Percentiles rank a stretch among this genome's conserved stretches.
Conservation (phyloP, 1,284 basidiomycete species). For the Sporisorium graminicola region DNA sequence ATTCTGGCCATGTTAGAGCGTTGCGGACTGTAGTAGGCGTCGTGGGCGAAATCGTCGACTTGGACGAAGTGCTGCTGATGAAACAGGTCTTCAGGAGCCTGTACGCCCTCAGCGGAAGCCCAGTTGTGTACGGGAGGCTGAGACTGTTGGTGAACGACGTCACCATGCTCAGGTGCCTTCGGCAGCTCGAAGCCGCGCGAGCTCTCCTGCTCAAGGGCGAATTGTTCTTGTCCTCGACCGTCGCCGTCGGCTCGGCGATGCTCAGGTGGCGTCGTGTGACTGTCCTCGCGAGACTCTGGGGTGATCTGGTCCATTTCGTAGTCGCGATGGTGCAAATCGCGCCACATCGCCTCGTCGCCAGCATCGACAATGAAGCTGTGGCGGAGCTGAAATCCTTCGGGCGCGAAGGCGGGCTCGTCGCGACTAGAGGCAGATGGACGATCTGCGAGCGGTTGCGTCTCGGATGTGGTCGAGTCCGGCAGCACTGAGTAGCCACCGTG, state of each 20-base stretch:
- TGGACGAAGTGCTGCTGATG: conserved; percentile 1
- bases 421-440: neutral
- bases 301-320: conserved; percentile 18
- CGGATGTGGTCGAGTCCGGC: conserved; percentile 14
- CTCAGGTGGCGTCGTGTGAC: neutral
- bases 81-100: neutral
- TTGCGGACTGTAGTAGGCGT: conserved; percentile 25
- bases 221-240: neutral
- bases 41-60: conserved; percentile 1
- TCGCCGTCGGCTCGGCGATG: neutral
- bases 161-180: neutral
- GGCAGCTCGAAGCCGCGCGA: conserved; percentile 8
- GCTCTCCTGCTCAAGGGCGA: neutral
- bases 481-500: conserved; percentile 43
- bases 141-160: neutral
- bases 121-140: conserved; percentile 2
- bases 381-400: conserved; percentile 12
- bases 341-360: conserved; percentile 43
- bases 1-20: conserved; percentile 40
- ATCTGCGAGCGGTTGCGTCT: neutral
- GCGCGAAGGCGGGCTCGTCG: conserved; percentile 3
- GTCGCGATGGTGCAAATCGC: conserved; percentile 35
- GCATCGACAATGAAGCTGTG: conserved; percentile 38
- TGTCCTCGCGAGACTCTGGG: conserved; percentile 22
- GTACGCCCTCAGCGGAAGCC: neutral